Conservation (phyloP, 179 eudicot genomes). For the Heliamphora pulchella region DNA sequence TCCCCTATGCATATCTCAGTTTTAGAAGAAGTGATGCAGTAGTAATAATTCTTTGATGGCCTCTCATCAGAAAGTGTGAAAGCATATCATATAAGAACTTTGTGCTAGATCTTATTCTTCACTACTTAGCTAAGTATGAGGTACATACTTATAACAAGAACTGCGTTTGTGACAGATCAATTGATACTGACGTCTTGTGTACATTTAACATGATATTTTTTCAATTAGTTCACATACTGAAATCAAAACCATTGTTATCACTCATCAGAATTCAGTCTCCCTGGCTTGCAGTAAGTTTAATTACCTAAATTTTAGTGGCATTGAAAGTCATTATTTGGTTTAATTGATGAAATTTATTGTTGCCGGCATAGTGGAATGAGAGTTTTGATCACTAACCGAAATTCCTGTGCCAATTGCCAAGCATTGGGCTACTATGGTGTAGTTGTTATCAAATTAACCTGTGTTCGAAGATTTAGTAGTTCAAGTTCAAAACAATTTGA, state of each 20-base stretch:
- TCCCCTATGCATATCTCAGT: neutral
- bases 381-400: slow-evolving; percentile 1
- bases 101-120: neutral
- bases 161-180: neutral
- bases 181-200: neutral
- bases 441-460: neutral
- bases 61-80: neutral
- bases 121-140: neutral
- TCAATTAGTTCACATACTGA: neutral
- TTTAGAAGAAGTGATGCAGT: neutral
- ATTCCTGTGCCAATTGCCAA: neutral
- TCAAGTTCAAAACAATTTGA: neutral
- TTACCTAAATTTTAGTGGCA: neutral
- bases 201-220: neutral
- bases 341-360: neutral
- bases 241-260: too few species aligned
- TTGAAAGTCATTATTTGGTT: neutral
- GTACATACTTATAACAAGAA: neutral
- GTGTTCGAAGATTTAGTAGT: neutral
- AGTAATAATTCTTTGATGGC: neutral
- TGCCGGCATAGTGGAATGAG: neutral
- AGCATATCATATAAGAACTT: neutral
- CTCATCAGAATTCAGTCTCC: neutral
- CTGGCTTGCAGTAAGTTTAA: neutral
- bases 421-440: neutral